Evolutionary conservation across 768 basidiomycete species (phyloP).

Genomic region (Lentinula boryana): DNA sequence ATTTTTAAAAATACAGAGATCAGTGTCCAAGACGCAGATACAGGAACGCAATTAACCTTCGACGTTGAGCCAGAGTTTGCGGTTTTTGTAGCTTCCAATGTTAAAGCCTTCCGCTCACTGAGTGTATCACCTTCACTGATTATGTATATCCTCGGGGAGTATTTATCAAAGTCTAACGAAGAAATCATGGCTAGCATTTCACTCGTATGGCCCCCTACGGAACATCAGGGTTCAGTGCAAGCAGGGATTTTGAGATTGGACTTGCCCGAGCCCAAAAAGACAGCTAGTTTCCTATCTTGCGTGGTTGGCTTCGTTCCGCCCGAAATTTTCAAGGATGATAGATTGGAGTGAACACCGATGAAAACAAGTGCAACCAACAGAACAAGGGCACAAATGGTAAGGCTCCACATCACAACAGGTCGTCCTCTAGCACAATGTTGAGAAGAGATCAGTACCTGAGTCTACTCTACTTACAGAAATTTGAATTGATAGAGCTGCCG

Average conservation of each 20-base stretch:
- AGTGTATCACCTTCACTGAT: constrained; percentile 76
- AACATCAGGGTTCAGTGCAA: neutral
- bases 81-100: constrained; percentile 49
- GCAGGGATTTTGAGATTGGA: constrained; percentile 12
- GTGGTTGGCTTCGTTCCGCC: neutral
- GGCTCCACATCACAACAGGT: neutral
- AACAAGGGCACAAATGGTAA: neutral
- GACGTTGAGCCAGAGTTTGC: neutral
- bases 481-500: too few species aligned
- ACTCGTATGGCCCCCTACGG: constrained; percentile 86
- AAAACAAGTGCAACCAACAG: neutral
- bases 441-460: neutral
- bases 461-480: too few species aligned
- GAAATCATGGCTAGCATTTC: constrained; percentile 76
- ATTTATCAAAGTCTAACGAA: constrained; percentile 68
- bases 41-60: neutral
- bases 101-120: constrained; percentile 63
- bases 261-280: constrained; percentile 91
- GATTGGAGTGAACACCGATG: neutral
- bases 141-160: constrained; percentile 74
- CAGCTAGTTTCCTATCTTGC: constrained; percentile 41
- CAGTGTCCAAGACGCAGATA: neutral
- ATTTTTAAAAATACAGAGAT: neutral
- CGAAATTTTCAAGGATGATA: neutral
- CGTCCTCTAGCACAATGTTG: neutral